Conservation (phyloP, 2,329 filamentous ascomycete species). For the Fusarium luffae region DNA sequence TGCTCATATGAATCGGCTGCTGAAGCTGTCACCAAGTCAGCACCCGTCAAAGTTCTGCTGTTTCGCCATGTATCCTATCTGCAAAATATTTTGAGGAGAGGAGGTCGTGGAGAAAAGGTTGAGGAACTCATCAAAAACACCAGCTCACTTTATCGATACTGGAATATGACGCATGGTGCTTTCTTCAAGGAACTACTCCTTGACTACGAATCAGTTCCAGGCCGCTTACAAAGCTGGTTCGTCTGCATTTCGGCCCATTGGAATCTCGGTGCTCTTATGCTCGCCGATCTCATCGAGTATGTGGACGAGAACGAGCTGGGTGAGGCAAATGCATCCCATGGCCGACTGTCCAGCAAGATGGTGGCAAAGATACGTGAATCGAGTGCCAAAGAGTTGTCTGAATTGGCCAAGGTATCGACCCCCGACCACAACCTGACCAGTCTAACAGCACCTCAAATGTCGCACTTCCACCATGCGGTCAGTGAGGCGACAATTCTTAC, state of each 20-base stretch:
- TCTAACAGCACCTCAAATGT: slow-evolving; percentile 39
- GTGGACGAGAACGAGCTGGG: slow-evolving; percentile 56
- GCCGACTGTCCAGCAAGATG: slow-evolving; percentile 47
- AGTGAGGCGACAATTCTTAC: slow-evolving; percentile 66
- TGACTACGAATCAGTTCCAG: slow-evolving; percentile 60
- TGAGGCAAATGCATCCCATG: slow-evolving; percentile 22
- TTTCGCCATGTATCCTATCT: slow-evolving; percentile 64
- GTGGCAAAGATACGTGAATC: slow-evolving; percentile 54
- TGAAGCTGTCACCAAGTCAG: slow-evolving; percentile 60
- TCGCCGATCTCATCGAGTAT: slow-evolving; percentile 64
- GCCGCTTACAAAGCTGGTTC: slow-evolving; percentile 68
- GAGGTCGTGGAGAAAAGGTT: slow-evolving; percentile 50
- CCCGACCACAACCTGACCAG: slow-evolving; percentile 34
- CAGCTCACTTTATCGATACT: slow-evolving; percentile 63
- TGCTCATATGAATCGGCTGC: slow-evolving; percentile 64
- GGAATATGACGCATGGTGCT: slow-evolving; percentile 62
- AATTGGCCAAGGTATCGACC: slow-evolving; percentile 60
- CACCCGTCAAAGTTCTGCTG: slow-evolving; percentile 68
- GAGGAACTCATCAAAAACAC: slow-evolving; percentile 61
- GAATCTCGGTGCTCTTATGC: slow-evolving; percentile 65
- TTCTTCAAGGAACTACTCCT: slow-evolving; percentile 63
- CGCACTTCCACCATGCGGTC: slow-evolving; percentile 63
- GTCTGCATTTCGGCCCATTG: slow-evolving; percentile 67
- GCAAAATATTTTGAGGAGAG: slow-evolving; percentile 60
- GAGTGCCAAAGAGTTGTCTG: slow-evolving; percentile 59